Evolutionary conservation across 768 basidiomycete genomes (phyloP), one percentile per base, ranked within the genome.

Genomic region (Cyclocybe cylindracea): DNA sequence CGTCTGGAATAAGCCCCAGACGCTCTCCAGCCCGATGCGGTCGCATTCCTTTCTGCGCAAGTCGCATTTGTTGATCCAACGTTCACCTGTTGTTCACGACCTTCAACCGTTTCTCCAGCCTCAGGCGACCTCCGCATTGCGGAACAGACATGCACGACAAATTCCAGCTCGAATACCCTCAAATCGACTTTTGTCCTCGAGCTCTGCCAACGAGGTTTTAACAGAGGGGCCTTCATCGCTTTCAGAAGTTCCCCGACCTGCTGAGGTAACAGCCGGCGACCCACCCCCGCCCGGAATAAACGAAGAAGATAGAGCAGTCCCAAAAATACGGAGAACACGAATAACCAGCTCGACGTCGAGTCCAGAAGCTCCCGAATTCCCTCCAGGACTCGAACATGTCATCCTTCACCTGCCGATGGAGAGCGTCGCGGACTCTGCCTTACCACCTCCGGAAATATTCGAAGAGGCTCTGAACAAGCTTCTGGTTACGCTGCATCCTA

Each of bases 381-480:
- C 88, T 1, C 59, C 51, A 70, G 36, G 80, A 70, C 31, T 70
- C 83, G 55, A 57, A 37, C 54, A 53, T 13, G 73, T 84, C 52
- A 79, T 91, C 44, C 73, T 91, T n/a, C 91, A 86, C 86, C 59
- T 76, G 1, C 79, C 86, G 2, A 72, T 73, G 9, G 66, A 72
- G 9, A 77, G 77, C 35, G 58, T 68, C 1, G 51, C 67, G 3
- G 62, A 61, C 10, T 52, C 65, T 5, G 69, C 70, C 29, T 61
- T 91, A 36, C 91, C 91, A 1, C 89, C 87, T 3, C 80, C 84
- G 5, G 85, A 89, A 57, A 81, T 93, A 40, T 77, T 93, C 34
- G 78, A 91, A 31, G 88, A 91, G 50, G 86, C 83, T 7, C 71
- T 91, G 56, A 82, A 87, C 53, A 90, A 91, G 56, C 66, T 93